Evolutionary conservation across 2,329 filamentous ascomycete species (phyloP).

Genomic region (Didymosphaeria variabile): DNA sequence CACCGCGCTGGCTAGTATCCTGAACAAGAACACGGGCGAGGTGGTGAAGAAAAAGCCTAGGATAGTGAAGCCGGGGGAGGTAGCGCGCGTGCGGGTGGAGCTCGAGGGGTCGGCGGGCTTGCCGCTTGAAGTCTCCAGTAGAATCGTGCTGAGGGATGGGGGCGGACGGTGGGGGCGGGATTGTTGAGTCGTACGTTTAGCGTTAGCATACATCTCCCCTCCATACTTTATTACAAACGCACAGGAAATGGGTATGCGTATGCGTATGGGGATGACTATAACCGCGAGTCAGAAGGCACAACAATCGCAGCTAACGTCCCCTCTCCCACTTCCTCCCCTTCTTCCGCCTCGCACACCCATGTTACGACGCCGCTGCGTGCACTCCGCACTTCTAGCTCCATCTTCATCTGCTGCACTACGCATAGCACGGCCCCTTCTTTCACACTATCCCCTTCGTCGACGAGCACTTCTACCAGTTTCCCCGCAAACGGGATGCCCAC

Average conservation of each 20-base stretch:
- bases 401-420: slow-evolving; percentile 74
- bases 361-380: slow-evolving; percentile 57
- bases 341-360: slow-evolving; percentile 64
- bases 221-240: too few species aligned
- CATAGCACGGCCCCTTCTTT: slow-evolving; percentile 63
- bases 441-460: slow-evolving; percentile 64
- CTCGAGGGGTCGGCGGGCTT: slow-evolving; percentile 66
- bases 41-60: slow-evolving; percentile 83
- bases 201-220: too few species aligned
- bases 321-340: slow-evolving; percentile 65
- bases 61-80: slow-evolving; percentile 79
- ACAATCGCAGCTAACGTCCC: slow-evolving; percentile 63
- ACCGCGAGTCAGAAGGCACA: slow-evolving; percentile 38
- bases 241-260: too few species aligned
- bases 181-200: slow-evolving; percentile 70
- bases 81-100: slow-evolving; percentile 80
- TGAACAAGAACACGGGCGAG: slow-evolving; percentile 83
- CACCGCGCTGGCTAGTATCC: slow-evolving; percentile 71
- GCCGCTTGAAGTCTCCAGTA: slow-evolving; percentile 80
- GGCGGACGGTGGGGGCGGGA: slow-evolving; percentile 89
- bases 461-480: slow-evolving; percentile 67
- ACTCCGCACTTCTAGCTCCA: slow-evolving; percentile 71
- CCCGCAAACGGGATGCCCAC: slow-evolving; percentile 66
- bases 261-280: too few species aligned
- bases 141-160: slow-evolving; percentile 80